These are phyloP conservation scores for Pezicula radicicola DNA, from an alignment of 2,329 filamentous ascomycete species.

Conservation along the genomic window DNA sequence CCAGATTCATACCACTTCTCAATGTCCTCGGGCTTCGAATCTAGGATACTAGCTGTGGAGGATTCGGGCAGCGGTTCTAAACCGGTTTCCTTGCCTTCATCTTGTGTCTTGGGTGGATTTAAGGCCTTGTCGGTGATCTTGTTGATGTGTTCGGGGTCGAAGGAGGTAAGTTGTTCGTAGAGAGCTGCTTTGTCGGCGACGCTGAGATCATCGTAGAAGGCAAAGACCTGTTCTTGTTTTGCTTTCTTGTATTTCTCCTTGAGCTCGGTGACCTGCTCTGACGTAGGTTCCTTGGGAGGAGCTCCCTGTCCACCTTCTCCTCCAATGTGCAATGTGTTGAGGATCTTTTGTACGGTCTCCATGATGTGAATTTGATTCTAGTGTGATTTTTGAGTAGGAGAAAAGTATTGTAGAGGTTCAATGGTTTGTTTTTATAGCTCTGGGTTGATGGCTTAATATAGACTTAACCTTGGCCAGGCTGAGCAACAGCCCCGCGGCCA, in stretches of 20 bases:
- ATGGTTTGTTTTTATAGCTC: conserved; percentile 3
- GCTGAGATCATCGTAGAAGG: conserved; percentile 80
- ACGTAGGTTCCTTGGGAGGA: conserved; percentile 30
- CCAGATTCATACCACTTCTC: conserved; percentile 78
- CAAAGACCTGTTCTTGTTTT: conserved; percentile 78
- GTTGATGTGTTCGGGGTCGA: conserved; percentile 87
- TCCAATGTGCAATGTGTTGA: conserved; percentile 41
- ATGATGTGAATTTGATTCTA: conserved; percentile 13
- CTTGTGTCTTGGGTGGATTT: conserved; percentile 64
- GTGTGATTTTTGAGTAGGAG: not conserved
- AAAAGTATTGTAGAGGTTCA: not conserved
- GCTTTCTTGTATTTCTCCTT: conserved; percentile 71
- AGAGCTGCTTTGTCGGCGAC: conserved; percentile 71
- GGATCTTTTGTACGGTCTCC: conserved; percentile 40
- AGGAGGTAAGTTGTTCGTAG: conserved; percentile 75
- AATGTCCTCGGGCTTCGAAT: conserved; percentile 76
- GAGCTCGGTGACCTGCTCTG: conserved; percentile 46
- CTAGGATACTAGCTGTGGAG: conserved; percentile 85
- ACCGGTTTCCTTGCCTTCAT: conserved; percentile 24
- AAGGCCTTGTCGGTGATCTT: conserved; percentile 79
- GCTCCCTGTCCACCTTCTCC: conserved; percentile 19
- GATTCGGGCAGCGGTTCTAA: conserved; percentile 87
- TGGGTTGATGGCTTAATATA: conserved; percentile 9
- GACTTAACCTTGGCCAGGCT: conserved; percentile 1
- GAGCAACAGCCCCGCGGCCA: conserved; percentile 18